phyloP scores from a whole-genome alignment of 495 filamentous ascomycete species.

The Neurospora sp. region DNA sequence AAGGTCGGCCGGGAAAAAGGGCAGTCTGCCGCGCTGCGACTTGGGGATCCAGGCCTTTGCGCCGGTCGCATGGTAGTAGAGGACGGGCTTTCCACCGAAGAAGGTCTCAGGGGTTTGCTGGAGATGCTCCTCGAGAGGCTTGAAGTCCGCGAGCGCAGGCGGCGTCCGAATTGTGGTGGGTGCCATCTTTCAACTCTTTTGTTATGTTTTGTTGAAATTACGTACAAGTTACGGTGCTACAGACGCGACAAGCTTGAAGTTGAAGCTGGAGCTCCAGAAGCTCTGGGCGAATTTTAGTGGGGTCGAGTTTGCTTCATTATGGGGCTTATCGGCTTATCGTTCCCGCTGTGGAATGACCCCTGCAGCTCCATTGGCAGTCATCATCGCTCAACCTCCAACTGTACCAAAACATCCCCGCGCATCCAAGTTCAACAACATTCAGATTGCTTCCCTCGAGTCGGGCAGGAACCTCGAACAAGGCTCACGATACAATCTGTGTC shows the following conservation, averaged over 20 bases:
- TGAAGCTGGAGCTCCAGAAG: slow-evolving; percentile 6
- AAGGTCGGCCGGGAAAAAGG: slow-evolving; percentile 38
- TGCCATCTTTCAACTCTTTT: slow-evolving; percentile 18
- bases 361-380: not conserved
- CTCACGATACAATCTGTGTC: not conserved
- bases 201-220: not conserved
- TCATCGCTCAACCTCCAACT: not conserved
- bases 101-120: slow-evolving; percentile 78
- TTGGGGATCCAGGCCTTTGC: slow-evolving; percentile 49
- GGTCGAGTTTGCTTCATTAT: slow-evolving; percentile 1
- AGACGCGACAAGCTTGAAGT: not conserved
- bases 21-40: slow-evolving; percentile 34
- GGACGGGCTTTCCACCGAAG: slow-evolving; percentile 65
- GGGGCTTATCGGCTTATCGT: slow-evolving; percentile 12
- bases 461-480: not conserved
- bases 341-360: not conserved
- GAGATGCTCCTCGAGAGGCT: slow-evolving; percentile 67
- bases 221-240: slow-evolving; percentile 1
- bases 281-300: slow-evolving; percentile 12
- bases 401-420: not conserved
- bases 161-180: slow-evolving; percentile 31
- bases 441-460: not conserved
- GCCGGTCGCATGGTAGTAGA: slow-evolving; percentile 60
- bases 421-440: not conserved
- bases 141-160: slow-evolving; percentile 47